Evolutionary conservation across 176 grass and related monocot genomes (phyloP).

Genomic region (Phyllostachys edulis): DNA sequence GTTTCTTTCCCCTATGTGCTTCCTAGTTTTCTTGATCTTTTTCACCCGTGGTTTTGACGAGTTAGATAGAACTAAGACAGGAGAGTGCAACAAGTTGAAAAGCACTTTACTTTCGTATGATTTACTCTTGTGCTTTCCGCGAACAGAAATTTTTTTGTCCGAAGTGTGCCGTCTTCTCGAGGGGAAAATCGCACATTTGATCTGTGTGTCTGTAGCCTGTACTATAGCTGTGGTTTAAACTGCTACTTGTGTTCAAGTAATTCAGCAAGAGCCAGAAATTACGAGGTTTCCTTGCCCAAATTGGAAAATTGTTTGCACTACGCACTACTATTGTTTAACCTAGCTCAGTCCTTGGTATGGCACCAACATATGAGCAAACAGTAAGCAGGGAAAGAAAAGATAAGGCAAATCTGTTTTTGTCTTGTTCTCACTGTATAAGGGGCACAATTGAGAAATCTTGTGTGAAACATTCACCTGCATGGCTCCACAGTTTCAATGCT

Average conservation of each 20-base stretch:
- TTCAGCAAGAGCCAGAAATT: neutral
- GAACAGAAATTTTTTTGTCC: neutral
- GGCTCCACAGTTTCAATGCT: too few relatives aligned
- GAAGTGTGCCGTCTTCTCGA: neutral
- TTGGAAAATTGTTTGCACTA: neutral
- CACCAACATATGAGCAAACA: neutral
- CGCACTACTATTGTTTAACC: neutral
- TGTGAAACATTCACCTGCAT: neutral
- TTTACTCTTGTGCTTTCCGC: neutral
- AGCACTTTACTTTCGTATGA: neutral
- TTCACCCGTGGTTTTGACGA: neutral
- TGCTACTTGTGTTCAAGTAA: neutral
- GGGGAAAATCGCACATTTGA: neutral
- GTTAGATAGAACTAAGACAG: neutral
- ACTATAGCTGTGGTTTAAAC: neutral
- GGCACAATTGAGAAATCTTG: neutral
- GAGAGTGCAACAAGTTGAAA: neutral
- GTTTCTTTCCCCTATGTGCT: neutral
- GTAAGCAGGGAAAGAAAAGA: neutral
- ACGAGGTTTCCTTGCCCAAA: neutral
- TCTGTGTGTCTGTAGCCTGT: neutral
- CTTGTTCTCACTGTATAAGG: neutral
- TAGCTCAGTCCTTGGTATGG: too few relatives aligned
- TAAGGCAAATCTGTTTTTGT: neutral
- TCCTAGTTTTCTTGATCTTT: neutral